These are phyloP conservation scores for Salvia miltiorrhiza DNA, from an alignment of 257 asterid species.

Conservation along the genomic window DNA sequence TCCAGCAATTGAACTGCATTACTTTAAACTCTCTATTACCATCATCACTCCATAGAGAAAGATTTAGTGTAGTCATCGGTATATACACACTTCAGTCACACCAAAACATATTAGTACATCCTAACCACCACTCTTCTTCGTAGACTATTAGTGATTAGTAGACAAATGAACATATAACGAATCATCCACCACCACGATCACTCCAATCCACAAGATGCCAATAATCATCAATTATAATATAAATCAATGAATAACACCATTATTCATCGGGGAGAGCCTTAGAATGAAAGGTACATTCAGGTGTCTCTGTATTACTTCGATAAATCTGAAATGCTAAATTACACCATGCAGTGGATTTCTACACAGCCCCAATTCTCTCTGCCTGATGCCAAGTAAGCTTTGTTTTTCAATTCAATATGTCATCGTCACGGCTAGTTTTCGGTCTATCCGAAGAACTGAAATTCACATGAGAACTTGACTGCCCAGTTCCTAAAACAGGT, in stretches of 20 bases:
- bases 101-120: background rate
- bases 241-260: background rate
- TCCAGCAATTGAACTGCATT: background rate
- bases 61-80: background rate
- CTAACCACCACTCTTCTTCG: background rate
- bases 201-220: background rate
- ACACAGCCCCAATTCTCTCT: background rate
- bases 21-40: background rate
- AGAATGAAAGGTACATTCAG: background rate
- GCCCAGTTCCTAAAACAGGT: slow-evolving; percentile 10
- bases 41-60: background rate
- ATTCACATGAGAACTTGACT: background rate
- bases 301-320: background rate
- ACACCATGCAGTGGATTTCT: background rate
- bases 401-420: background rate
- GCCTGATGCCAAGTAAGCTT: background rate
- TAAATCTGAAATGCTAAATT: background rate
- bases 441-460: background rate
- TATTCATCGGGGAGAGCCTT: background rate
- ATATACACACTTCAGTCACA: background rate
- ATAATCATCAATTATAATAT: background rate
- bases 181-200: background rate
- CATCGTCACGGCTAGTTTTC: background rate
- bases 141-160: background rate
- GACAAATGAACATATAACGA: background rate